Conservation (phyloP, 1,284 basidiomycete species). For the Anthracocystis panici-leucophaei region DNA sequence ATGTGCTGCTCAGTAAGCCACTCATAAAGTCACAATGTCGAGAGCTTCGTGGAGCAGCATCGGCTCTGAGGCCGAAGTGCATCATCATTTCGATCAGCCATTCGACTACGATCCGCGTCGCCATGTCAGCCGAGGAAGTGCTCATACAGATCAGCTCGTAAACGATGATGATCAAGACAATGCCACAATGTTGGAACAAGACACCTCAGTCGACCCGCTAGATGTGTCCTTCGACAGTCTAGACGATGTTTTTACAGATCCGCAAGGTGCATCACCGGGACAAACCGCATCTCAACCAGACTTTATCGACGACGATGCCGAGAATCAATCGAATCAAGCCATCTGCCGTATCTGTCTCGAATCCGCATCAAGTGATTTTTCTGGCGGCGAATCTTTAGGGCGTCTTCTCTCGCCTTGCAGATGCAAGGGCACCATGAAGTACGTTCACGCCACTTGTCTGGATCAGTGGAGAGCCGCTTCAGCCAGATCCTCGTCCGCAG, state of each 20-base stretch:
- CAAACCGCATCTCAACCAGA: neutral
- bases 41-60: conserved; percentile 29
- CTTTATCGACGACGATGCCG: conserved; percentile 19
- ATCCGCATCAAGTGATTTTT: conserved; percentile 19
- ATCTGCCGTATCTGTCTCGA: conserved; percentile 51
- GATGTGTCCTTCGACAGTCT: conserved; percentile 11
- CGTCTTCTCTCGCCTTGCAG: conserved; percentile 56
- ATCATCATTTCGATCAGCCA: conserved; percentile 29
- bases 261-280: neutral
- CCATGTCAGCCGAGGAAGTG: neutral
- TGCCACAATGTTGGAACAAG: neutral
- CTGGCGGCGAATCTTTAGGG: conserved; percentile 42
- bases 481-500: conserved; percentile 41
- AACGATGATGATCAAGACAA: neutral
- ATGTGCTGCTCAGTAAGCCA: neutral
- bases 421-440: conserved; percentile 67
- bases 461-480: conserved; percentile 58
- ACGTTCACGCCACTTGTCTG: conserved; percentile 65
- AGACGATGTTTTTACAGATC: conserved; percentile 2
- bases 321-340: conserved; percentile 28
- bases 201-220: conserved; percentile 1
- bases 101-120: conserved; percentile 21
- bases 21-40: conserved; percentile 24
- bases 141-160: neutral
- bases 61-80: conserved; percentile 38